These are phyloP conservation scores for Centrapalus pauciflorus DNA, from an alignment of 129 eudicot species.

Conservation along the genomic window DNA sequence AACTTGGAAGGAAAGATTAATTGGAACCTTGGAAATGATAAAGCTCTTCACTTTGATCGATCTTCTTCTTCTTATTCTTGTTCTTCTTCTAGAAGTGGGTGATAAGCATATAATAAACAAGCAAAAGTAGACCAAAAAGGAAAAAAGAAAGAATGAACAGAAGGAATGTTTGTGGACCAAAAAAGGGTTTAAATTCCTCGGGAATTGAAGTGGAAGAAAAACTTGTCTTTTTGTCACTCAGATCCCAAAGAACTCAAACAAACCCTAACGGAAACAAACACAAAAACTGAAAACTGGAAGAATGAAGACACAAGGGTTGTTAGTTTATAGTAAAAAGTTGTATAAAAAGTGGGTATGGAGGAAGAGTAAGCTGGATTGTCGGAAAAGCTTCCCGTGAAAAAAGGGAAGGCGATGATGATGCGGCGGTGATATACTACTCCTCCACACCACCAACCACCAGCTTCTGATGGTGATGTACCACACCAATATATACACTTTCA, in stretches of 20 bases:
- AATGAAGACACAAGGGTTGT: constrained; percentile 11
- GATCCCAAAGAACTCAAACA: constrained; percentile 44
- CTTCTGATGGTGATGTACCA: constrained; percentile 49
- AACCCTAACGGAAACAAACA: constrained; percentile 16
- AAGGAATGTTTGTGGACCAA: constrained; percentile 25
- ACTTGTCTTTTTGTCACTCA: constrained; percentile 27
- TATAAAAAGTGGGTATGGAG: constrained; percentile 20
- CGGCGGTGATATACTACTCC: constrained; percentile 35
- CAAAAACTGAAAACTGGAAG: constrained; percentile 13
- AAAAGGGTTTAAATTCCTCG: constrained; percentile 26
- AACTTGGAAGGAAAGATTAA: neutral
- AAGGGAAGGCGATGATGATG: constrained; percentile 32
- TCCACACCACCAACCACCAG: constrained; percentile 50
- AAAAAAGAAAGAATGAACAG: constrained; percentile 13
- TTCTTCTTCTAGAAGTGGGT: constrained; percentile 6
- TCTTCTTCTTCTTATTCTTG: constrained; percentile 10
- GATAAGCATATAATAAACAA: constrained; percentile 14
- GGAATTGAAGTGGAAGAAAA: constrained; percentile 45
- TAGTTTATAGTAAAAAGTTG: constrained; percentile 14
- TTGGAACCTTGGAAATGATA: constrained; percentile 23
- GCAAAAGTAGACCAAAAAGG: constrained; percentile 20
- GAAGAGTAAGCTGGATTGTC: constrained; percentile 49
- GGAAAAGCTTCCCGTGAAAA: constrained; percentile 39
- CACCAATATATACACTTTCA: constrained; percentile 6
- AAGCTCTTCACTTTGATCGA: constrained; percentile 5